These are phyloP conservation scores for Fusarium metavorans DNA, from an alignment of 2,329 filamentous ascomycete species.

Conservation along the genomic window DNA sequence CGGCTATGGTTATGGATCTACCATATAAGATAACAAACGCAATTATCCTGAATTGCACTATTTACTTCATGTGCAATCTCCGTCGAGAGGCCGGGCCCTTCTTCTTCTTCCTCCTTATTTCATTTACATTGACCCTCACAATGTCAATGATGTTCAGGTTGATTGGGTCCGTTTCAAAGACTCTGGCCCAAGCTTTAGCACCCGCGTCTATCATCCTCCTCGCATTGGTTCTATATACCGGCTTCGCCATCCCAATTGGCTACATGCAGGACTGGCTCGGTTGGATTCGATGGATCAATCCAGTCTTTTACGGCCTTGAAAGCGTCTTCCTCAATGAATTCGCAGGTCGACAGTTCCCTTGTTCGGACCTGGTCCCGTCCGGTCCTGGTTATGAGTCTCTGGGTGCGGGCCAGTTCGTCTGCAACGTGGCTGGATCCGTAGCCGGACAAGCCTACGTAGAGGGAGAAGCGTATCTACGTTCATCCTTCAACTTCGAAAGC, in stretches of 20 bases:
- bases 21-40: slow-evolving; percentile 42
- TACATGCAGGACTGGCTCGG: slow-evolving; percentile 64
- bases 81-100: slow-evolving; percentile 65
- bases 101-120: slow-evolving; percentile 61
- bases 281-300: slow-evolving; percentile 74
- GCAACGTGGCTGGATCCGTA: too few species aligned
- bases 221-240: slow-evolving; percentile 61
- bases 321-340: slow-evolving; percentile 74
- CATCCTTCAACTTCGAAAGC: too few species aligned
- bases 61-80: slow-evolving; percentile 78
- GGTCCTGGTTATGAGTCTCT: slow-evolving; percentile 32
- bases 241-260: slow-evolving; percentile 56
- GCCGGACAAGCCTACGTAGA: too few species aligned
- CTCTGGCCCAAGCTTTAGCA: slow-evolving; percentile 40
- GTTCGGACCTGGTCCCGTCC: slow-evolving; percentile 53
- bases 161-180: slow-evolving; percentile 42
- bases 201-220: slow-evolving; percentile 41
- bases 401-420: too few species aligned
- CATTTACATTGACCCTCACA: slow-evolving; percentile 66
- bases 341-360: slow-evolving; percentile 59
- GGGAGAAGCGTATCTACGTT: too few species aligned
- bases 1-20: slow-evolving; percentile 36
- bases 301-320: slow-evolving; percentile 74
- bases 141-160: slow-evolving; percentile 73
- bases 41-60: slow-evolving; percentile 54